Conservation (phyloP, 2,329 filamentous ascomycete species). For the Cladosporium sp. region DNA sequence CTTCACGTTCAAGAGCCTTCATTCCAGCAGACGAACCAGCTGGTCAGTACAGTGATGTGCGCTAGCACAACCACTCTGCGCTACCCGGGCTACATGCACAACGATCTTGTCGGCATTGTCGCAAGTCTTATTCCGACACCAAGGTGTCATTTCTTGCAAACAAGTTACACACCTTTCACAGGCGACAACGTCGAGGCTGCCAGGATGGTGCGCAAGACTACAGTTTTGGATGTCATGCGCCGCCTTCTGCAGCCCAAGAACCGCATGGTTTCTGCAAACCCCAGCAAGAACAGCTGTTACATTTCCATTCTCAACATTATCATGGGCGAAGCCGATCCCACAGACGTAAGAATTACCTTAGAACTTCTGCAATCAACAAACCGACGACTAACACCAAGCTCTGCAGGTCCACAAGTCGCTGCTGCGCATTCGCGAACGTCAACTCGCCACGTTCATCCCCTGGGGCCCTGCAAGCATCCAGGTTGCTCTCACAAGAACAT, state of each 20-base stretch:
- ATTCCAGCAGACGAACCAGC: slow-evolving; percentile 95
- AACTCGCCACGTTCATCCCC: slow-evolving; percentile 93
- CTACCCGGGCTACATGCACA: slow-evolving; percentile 99
- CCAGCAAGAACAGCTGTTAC: slow-evolving; percentile 97
- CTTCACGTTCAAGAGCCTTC: slow-evolving; percentile 94
- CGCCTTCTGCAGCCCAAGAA: slow-evolving; percentile 96
- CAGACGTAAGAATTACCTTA: slow-evolving; percentile 61
- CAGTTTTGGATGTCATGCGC: slow-evolving; percentile 96
- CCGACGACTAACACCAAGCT: background rate
- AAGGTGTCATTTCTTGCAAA: slow-evolving; percentile 97
- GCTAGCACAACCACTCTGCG: slow-evolving; percentile 94
- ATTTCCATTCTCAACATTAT: slow-evolving; percentile 99
- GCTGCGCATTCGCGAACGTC: slow-evolving; percentile 89
- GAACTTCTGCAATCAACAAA: background rate
- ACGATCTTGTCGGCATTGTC: slow-evolving; percentile 95
- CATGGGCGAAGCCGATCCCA: slow-evolving; percentile 96
- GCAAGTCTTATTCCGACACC: slow-evolving; percentile 95
- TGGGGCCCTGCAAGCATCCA: slow-evolving; percentile 98
- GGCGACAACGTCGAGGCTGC: slow-evolving; percentile 95
- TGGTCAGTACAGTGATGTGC: slow-evolving; percentile 97
- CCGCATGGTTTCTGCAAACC: slow-evolving; percentile 95
- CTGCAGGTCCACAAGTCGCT: slow-evolving; percentile 86
- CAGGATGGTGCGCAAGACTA: slow-evolving; percentile 97
- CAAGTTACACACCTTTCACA: slow-evolving; percentile 96
- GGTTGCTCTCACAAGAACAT: slow-evolving; percentile 93